Evolutionary conservation across 768 basidiomycete species (phyloP), one percentile per base, ranked within the genome.

Genomic region (Grammothele lineata): DNA sequence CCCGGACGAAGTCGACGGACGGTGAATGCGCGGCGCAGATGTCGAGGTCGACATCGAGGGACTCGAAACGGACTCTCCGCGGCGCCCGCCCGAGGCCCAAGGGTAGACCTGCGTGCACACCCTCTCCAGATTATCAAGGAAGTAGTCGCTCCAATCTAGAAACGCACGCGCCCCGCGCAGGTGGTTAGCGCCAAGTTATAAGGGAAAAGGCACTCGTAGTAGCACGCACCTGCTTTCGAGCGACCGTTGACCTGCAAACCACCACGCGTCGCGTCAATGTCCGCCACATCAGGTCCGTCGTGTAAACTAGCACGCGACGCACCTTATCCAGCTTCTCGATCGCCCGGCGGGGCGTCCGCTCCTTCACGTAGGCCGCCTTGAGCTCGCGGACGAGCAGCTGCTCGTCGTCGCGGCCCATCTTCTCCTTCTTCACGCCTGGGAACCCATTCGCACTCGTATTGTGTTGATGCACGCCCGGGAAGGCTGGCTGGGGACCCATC

Each of bases 341-440:
- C 7, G n/a, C 41, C 17, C 14, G 9, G n/a, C 41, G 41, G n/a
- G 32, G 27, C 7, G 41, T 32, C 27, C n/a, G 10, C 15, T 24
- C 30, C 26, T 18, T 7, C 9, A 5, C 18, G 1, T 19, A n/a
- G 27, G 19, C 27, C 23, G 17, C 18, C 41, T 25, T 32, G 4
- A 34, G 11, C 14, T 18, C 18, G 8, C 18, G 17, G 18, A 32
- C 17, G 11, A 42, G 41, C 18, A 42, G n/a, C 10, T 6, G 10
- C 26, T 42, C 32, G 41, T 42, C 41, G n/a, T 42, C 14, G 27
- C 27, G 27, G 27, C 27, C n/a, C 35, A n/a, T 36, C 35, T 36
- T 17, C 35, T 36, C 17, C 18, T 30, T 30, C 8, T 30, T 7
- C 27, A 30, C 27, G 27, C 14, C 14, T 14, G 14, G 8, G 8